phyloP scores from a whole-genome alignment of 2,329 filamentous ascomycete genomes.

The Cryphonectria nitschkei region DNA sequence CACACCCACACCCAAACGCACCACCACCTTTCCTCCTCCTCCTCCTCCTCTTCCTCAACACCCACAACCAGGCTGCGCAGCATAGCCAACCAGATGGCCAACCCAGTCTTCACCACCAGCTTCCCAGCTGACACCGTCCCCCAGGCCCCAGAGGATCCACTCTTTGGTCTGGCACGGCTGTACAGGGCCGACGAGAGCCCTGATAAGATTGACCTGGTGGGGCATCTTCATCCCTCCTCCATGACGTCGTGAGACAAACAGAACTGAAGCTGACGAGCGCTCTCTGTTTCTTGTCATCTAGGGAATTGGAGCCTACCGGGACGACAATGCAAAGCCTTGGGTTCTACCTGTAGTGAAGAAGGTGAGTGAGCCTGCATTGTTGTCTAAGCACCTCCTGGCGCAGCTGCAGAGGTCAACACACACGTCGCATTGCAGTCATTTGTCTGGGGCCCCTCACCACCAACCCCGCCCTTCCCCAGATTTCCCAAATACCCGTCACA shows the following conservation, averaged over 20 bases:
- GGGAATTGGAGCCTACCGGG: slow-evolving; percentile 90
- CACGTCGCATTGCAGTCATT: neutral
- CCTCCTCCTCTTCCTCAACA: slow-evolving; percentile 46
- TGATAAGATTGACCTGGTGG: slow-evolving; percentile 91
- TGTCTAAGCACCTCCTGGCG: neutral
- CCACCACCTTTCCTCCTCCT: slow-evolving; percentile 39
- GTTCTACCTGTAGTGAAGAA: slow-evolving; percentile 94
- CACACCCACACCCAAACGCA: slow-evolving; percentile 37
- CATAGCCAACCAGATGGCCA: slow-evolving; percentile 73
- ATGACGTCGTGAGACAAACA: slow-evolving; percentile 14
- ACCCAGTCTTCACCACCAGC: slow-evolving; percentile 60
- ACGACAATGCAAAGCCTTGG: slow-evolving; percentile 96
- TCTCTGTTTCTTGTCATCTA: slow-evolving; percentile 34
- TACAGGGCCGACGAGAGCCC: slow-evolving; percentile 77
- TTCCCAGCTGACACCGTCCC: slow-evolving; percentile 80
- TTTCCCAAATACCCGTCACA: slow-evolving; percentile 13
- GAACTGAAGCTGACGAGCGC: slow-evolving; percentile 9
- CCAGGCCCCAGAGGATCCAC: slow-evolving; percentile 89
- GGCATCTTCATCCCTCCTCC: slow-evolving; percentile 32
- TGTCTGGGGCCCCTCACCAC: slow-evolving; percentile 11
- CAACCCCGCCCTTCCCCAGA: slow-evolving; percentile 25
- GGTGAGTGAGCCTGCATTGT: slow-evolving; percentile 53
- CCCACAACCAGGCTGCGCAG: slow-evolving; percentile 60
- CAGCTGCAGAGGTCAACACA: neutral
- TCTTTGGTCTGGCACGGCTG: slow-evolving; percentile 90